These are phyloP conservation scores for Cucurbita argyrosperma DNA, from an alignment of 306 rosid genomes.

Conservation along the genomic window DNA sequence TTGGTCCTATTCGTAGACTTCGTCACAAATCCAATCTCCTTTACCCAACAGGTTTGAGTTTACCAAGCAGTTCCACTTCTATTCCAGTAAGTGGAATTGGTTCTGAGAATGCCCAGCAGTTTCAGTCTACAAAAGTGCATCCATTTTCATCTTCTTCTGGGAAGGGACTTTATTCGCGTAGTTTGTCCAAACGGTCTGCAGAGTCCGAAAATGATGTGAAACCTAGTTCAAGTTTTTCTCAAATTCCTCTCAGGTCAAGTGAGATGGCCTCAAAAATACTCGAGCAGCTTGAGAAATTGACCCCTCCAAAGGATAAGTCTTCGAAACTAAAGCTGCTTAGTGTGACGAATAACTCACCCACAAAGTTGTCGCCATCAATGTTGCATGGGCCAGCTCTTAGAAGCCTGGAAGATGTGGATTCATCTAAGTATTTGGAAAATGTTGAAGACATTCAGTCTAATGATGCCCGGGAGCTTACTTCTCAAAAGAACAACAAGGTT, in stretches of 20 bases:
- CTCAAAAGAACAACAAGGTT: slow-evolving; percentile 23
- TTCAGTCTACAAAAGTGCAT: slow-evolving; percentile 10
- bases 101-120: slow-evolving; percentile 21
- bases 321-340: slow-evolving; percentile 25
- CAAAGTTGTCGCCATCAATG: slow-evolving; percentile 69
- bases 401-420: slow-evolving; percentile 68
- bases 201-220: slow-evolving; percentile 26
- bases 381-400: slow-evolving; percentile 65
- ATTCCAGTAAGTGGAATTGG: slow-evolving; percentile 19
- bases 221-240: slow-evolving; percentile 26
- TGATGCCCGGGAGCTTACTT: slow-evolving; percentile 20
- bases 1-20: slow-evolving; percentile 66
- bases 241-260: slow-evolving; percentile 50
- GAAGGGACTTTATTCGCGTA: slow-evolving; percentile 20
- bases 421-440: slow-evolving; percentile 37
- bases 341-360: slow-evolving; percentile 37
- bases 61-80: slow-evolving; percentile 28
- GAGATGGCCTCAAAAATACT: slow-evolving; percentile 72
- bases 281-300: slow-evolving; percentile 67
- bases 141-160: slow-evolving; percentile 24
- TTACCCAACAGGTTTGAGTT: slow-evolving; percentile 42
- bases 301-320: slow-evolving; percentile 56
- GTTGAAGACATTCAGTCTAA: slow-evolving; percentile 14
- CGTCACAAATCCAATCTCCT: slow-evolving; percentile 66
- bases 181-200: slow-evolving; percentile 18